A percentile compares a stretch with the other conserved stretches of the same genome.
These are phyloP conservation scores for Flagelloscypha sp. DNA, from an alignment of 768 basidiomycete species.

Conservation along the genomic window DNA sequence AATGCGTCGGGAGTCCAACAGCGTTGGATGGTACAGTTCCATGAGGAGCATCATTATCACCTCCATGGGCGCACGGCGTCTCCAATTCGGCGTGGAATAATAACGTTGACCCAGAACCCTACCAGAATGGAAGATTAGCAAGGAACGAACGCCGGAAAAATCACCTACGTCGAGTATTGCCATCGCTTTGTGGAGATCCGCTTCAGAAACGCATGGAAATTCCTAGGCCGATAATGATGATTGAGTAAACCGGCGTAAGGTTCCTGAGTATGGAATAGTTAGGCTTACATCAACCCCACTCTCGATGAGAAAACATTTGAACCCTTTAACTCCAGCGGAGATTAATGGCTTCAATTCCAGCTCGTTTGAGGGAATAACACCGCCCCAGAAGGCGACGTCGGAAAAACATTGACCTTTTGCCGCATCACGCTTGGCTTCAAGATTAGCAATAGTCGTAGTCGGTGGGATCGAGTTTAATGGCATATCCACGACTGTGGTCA, in stretches of 20 bases:
- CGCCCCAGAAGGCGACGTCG: slow-evolving; percentile 92
- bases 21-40: slow-evolving; percentile 11
- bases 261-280: background rate
- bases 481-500: slow-evolving; percentile 98
- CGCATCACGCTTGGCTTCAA: slow-evolving; percentile 61
- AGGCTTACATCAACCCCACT: slow-evolving; percentile 81
- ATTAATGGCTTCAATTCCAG: slow-evolving; percentile 74
- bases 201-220: slow-evolving; percentile 78
- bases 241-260: too few relatives aligned
- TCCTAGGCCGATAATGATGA: slow-evolving; percentile 43
- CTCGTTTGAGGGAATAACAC: slow-evolving; percentile 88
- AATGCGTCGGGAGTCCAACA: slow-evolving; percentile 41
- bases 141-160: slow-evolving; percentile 4
- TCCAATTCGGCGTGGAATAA: slow-evolving; percentile 94
- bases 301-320: slow-evolving; percentile 95
- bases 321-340: slow-evolving; percentile 79
- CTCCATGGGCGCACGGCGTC: slow-evolving; percentile 24
- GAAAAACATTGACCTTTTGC: slow-evolving; percentile 68
- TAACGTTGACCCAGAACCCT: slow-evolving; percentile 66
- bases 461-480: slow-evolving; percentile 96
- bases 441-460: slow-evolving; percentile 76
- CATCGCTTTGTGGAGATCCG: slow-evolving; percentile 66
- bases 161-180: slow-evolving; percentile 55
- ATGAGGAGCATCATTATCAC: slow-evolving; percentile 14
- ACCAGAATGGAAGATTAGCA: background rate